Evolutionary conservation across 139 green algal genomes (phyloP), one percentile per base, ranked within the genome.

Genomic region (Tetratostichococcus sp.): DNA sequence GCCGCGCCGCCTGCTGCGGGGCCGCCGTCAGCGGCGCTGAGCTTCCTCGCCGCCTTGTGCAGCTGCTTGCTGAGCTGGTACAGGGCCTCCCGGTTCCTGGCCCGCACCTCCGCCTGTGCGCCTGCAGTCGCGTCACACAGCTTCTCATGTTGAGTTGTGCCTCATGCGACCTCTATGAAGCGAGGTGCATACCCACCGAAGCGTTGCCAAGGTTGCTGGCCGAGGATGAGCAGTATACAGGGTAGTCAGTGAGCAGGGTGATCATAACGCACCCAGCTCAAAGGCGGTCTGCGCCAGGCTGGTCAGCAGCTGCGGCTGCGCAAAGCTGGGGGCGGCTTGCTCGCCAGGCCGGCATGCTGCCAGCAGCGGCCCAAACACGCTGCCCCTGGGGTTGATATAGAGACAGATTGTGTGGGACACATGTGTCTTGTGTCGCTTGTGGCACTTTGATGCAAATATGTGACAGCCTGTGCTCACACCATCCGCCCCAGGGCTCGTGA

Each of bases 41-140:
- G 33, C 23, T 77, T 43, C 62, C 62, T 75, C 19, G 73, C 77
- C 42, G 81, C 71, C 57, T 79, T 71, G 77, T 91, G 81, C 65
- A 95, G 71, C 31, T 75, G 72, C 22, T 75, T 73, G 42, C 79
- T 90, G 28, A 86, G 26, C 22, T 70, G 78, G 33, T 94, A 94
- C 65, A 95, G 82, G 30, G 75, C 84, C 76, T 85, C 59, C 4
- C 90, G 80, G 84, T 92, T 95, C 50, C 75, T 78, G 0, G 82
- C 74, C n/a, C 76, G 72, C 6, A 83, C 79, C n/a, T 75, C 73
- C 21, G 76, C 30, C 57, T 71, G 35, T 0, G 88, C 84, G 25
- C 88, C 83, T 87, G 76, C 25, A 71, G 2, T 32, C 8, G 3
- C 28, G 3, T 4, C 30, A 75, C 42, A 80, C 82, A 86, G 75